Base-by-base conservation (phyloP, 176 grass and related monocot genomes). In the Calamus simplicifolius region DNA sequence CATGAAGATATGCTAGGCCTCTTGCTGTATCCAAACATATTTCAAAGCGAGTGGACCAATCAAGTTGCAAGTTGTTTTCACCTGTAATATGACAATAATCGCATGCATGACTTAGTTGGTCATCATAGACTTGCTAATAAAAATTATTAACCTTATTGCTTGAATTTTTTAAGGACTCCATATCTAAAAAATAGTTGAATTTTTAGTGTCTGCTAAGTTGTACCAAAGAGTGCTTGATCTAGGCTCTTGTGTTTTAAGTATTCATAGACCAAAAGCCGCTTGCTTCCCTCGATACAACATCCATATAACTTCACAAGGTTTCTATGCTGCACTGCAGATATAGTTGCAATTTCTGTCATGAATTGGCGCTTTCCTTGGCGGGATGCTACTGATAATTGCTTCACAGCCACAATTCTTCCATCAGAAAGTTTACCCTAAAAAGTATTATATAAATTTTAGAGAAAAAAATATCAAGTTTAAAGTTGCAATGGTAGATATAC, bases 191-290 rank as follows among this genome's bases (percentile, higher is more conserved):
- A 66, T 16, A 6, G 49, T 27, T 16, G 63, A 43, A 28, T 28
- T 29, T 43, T 8, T 12, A 64, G 54, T n/a, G 38, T 13, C 35
- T 12, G 30, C 17, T 29, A n/a, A 50, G 29, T 23, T 56, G 62
- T 76, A 82, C 79, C 67, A 25, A 82, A 77, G 50, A 82, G 58
- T 60, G 73, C 68, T 63, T 73, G 55, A 57, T 82, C 80, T 3
- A 82, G 61, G 31, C 80, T 82, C 54, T 62, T 62, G 25, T 82
- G 77, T 73, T 82, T 67, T 25, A 82, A 29, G 31, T 68, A 82
- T 59, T 82, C 80, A 49, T 82, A 82, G 23, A 82, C 73, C 62
- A 82, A 63, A 25, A 82, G 63, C 18, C 53, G 57, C 26, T 69
- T 77, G 13, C 72, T 70, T 25, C 61, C 50, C 68, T 82, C 80